Conservation (phyloP, 192 early-diverging fungal species). For the Backusella mclennaniae region DNA sequence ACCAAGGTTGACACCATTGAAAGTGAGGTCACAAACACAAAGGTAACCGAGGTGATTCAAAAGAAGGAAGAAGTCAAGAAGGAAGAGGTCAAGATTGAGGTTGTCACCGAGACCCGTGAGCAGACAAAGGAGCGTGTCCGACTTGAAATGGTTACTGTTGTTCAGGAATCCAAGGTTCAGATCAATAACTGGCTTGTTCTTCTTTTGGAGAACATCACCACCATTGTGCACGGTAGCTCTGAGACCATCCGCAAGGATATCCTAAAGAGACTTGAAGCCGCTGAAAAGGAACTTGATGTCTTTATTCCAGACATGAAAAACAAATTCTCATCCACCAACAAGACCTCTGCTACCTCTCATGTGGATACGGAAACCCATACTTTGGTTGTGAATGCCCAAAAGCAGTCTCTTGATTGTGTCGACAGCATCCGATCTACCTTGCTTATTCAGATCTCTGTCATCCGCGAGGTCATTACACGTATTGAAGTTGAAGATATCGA, state of each 20-base stretch:
- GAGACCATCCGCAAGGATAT: conserved; percentile 1
- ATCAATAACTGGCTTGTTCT: conserved; percentile 14
- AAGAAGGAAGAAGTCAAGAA: neutral
- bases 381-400: conserved; percentile 10
- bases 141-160: neutral
- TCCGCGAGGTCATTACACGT: conserved; percentile 8
- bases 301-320: conserved; percentile 8
- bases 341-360: conserved; percentile 13
- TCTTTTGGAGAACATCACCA: conserved; percentile 3
- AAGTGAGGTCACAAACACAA: neutral
- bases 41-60: neutral
- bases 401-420: conserved; percentile 22
- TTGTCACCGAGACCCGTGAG: conserved; percentile 17
- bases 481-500: conserved; percentile 18
- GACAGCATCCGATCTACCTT: conserved; percentile 16
- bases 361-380: neutral
- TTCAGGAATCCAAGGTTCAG: conserved; percentile 8
- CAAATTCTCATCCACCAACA: conserved; percentile 1
- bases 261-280: neutral
- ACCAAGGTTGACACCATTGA: neutral
- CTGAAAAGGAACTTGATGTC: conserved; percentile 13
- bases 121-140: conserved; percentile 2
- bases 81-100: neutral
- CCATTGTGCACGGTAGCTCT: neutral
- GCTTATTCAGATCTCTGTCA: conserved; percentile 1